These are phyloP conservation scores for Filobasidium wieringae DNA, from an alignment of 768 basidiomycete genomes.

Conservation along the genomic window DNA sequence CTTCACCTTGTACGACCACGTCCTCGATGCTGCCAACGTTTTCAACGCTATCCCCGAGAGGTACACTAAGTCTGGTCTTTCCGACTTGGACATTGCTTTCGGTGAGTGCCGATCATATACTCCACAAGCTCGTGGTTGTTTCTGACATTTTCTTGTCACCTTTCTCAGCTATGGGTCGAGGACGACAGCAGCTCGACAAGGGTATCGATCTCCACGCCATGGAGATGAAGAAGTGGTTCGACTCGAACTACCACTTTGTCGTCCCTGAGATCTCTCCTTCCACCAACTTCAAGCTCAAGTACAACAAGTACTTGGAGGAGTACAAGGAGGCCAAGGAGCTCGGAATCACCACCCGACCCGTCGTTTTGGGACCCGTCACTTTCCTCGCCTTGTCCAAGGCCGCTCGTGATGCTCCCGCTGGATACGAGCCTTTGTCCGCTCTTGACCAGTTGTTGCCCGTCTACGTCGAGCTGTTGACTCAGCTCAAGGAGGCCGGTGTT, in stretches of 20 bases:
- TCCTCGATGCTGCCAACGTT: conserved; percentile 87
- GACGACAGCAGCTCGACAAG: conserved; percentile 66
- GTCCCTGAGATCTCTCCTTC: conserved; percentile 87
- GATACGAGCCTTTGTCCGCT: conserved; percentile 83
- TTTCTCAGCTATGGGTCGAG: conserved; percentile 73
- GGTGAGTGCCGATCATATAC: conserved; percentile 39
- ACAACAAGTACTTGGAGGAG: conserved; percentile 89
- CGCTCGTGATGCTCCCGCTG: conserved; percentile 63
- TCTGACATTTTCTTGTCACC: not conserved
- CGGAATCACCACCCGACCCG: conserved; percentile 84
- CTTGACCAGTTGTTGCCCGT: conserved; percentile 79
- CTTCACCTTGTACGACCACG: conserved; percentile 96
- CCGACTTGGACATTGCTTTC: conserved; percentile 87
- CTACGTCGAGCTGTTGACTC: conserved; percentile 77
- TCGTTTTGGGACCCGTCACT: conserved; percentile 87
- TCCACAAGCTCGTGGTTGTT: not conserved
- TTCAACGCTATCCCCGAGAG: conserved; percentile 96
- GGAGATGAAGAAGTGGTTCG: conserved; percentile 99
- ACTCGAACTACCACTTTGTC: conserved; percentile 98
- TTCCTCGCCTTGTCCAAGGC: conserved; percentile 90
- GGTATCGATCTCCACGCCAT: conserved; percentile 92
- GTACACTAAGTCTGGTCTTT: conserved; percentile 73
- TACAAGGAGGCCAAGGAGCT: conserved; percentile 86
- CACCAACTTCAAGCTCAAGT: conserved; percentile 85
- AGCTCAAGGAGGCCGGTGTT: conserved; percentile 85